These are phyloP conservation scores for Xanthoconium separans DNA, from an alignment of 1,284 basidiomycete genomes.

Conservation along the genomic window DNA sequence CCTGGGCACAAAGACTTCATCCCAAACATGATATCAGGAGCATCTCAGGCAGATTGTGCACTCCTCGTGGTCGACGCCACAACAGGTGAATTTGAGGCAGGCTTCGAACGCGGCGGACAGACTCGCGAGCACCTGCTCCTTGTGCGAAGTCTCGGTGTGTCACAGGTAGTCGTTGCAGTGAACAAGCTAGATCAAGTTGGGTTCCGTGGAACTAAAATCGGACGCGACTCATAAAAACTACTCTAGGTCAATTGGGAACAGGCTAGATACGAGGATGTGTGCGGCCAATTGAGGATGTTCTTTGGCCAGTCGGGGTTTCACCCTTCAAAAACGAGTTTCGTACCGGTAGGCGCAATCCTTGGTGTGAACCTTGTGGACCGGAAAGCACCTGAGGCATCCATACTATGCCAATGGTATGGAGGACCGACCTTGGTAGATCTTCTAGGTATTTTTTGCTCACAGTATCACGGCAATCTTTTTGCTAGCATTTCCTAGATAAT, in stretches of 20 bases:
- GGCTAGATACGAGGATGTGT: slow-evolving; percentile 85
- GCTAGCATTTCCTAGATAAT: slow-evolving; percentile 50
- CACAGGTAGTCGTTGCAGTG: slow-evolving; percentile 88
- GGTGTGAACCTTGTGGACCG: slow-evolving; percentile 81
- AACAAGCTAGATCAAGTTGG: slow-evolving; percentile 92
- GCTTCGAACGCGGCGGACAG: slow-evolving; percentile 92
- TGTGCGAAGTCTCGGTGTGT: slow-evolving; percentile 92
- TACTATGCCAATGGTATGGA: slow-evolving; percentile 75
- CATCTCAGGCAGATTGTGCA: slow-evolving; percentile 95
- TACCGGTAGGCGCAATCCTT: slow-evolving; percentile 88
- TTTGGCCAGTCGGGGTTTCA: slow-evolving; percentile 86
- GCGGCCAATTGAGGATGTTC: slow-evolving; percentile 75
- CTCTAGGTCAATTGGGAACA: slow-evolving; percentile 80
- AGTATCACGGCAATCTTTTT: background rate
- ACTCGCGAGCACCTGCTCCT: slow-evolving; percentile 96
- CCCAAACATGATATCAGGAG: slow-evolving; percentile 99
- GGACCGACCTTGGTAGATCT: slow-evolving; percentile 85
- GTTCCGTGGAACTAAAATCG: slow-evolving; percentile 9
- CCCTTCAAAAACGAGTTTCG: slow-evolving; percentile 74
- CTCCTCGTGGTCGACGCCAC: slow-evolving; percentile 93
- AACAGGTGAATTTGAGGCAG: slow-evolving; percentile 92
- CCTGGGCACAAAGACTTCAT: slow-evolving; percentile 98
- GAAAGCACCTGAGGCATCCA: slow-evolving; percentile 47
- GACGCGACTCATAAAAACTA: slow-evolving; percentile 10
- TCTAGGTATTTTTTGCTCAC: slow-evolving; percentile 56